These are phyloP conservation scores for Bryum argenteum DNA, from an alignment of 225 moss, liverwort and hornwort genomes.

Conservation along the genomic window DNA sequence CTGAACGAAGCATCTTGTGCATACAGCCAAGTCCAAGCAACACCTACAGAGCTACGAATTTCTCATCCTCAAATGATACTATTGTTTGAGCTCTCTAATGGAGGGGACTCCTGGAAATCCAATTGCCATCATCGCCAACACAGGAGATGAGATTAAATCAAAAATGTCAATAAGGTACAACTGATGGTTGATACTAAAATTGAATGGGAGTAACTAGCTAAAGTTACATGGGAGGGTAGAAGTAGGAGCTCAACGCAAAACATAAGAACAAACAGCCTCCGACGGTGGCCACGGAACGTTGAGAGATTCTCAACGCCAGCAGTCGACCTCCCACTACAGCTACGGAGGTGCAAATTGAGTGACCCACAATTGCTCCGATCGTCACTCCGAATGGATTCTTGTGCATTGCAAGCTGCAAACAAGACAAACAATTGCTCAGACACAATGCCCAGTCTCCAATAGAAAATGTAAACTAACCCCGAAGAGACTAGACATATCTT, in stretches of 20 bases:
- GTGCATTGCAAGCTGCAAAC: constrained; percentile 86
- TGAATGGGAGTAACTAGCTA: not conserved
- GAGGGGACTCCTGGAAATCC: constrained; percentile 13
- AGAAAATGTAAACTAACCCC: too few species aligned
- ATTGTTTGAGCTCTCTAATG: constrained; percentile 1
- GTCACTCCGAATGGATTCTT: constrained; percentile 97
- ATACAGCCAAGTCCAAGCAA: constrained; percentile 32
- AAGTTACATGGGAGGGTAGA: constrained; percentile 77
- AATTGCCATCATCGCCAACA: constrained; percentile 21
- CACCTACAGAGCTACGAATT: constrained; percentile 16
- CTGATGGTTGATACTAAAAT: constrained; percentile 9
- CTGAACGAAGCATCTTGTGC: constrained; percentile 25
- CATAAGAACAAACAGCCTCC: constrained; percentile 86
- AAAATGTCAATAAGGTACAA: constrained; percentile 38
- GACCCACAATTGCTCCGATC: constrained; percentile 86
- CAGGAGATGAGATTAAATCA: constrained; percentile 27
- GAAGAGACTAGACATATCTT: too few species aligned
- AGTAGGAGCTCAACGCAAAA: constrained; percentile 90
- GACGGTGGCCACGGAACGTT: constrained; percentile 88
- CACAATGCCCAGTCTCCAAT: not conserved
- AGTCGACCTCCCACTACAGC: constrained; percentile 97
- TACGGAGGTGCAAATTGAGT: constrained; percentile 86
- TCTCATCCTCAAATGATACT: constrained; percentile 17
- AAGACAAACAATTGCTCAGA: constrained; percentile 25
- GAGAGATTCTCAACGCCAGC: constrained; percentile 91